These are phyloP conservation scores for Picea mariana DNA, from an alignment of 83 land plant species.

Conservation along the genomic window DNA sequence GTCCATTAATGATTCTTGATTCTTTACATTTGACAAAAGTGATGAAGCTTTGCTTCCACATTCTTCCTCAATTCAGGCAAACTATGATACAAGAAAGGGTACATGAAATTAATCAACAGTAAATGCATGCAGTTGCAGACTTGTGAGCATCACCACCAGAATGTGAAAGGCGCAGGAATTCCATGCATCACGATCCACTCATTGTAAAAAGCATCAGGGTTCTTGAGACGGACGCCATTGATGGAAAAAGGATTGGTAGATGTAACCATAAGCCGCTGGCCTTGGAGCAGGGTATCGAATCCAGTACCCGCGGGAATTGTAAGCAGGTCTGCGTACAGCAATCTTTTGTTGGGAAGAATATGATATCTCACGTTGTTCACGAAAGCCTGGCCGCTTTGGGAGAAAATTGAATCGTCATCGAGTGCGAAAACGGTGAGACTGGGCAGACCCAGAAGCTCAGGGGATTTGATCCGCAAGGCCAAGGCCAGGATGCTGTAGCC, in stretches of 20 bases:
- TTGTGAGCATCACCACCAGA: too few relatives aligned
- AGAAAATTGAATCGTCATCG: conserved; percentile 42
- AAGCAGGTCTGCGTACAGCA: conserved; percentile 31
- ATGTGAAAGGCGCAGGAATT: conserved; percentile 29
- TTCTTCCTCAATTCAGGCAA: too few relatives aligned
- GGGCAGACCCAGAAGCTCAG: conserved; percentile 27
- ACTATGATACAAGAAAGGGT: too few relatives aligned
- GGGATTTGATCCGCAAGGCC: conserved; percentile 40
- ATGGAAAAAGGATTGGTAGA: conserved; percentile 24
- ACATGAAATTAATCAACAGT: too few relatives aligned
- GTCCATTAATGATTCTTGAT: too few relatives aligned
- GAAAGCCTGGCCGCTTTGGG: conserved; percentile 30
- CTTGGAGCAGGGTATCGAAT: conserved; percentile 33
- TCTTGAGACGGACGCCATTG: conserved; percentile 37
- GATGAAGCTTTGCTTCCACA: too few relatives aligned
- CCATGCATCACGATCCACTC: conserved; percentile 32
- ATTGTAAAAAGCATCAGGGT: conserved; percentile 26
- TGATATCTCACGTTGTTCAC: conserved; percentile 37
- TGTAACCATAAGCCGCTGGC: conserved; percentile 38
- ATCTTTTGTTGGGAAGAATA: conserved; percentile 38
- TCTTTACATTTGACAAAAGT: too few relatives aligned
- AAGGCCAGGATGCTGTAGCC: conserved; percentile 50
- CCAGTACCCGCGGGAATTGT: conserved; percentile 25
- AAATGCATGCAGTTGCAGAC: too few relatives aligned
- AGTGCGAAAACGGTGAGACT: conserved; percentile 56